Percentiles rank a stretch among this genome's conserved stretches.
Evolutionary conservation across 2,329 filamentous ascomycete species (phyloP).

Genomic region (Fusarium oxysporum): DNA sequence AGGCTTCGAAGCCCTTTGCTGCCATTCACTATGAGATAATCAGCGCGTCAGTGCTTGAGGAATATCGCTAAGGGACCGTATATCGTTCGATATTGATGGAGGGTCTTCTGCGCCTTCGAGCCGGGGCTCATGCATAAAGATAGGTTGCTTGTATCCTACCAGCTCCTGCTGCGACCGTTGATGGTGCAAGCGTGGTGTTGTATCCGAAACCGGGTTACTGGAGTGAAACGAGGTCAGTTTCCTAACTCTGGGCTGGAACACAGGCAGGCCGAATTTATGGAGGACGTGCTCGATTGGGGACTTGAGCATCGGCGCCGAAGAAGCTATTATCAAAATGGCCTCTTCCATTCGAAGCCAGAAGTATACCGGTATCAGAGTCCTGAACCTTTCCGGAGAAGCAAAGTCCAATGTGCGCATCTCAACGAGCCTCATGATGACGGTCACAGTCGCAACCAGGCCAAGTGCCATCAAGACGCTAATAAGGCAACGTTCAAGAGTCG

Average conservation of each 20-base stretch:
- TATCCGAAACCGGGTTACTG: not conserved
- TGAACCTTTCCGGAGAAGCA: not conserved
- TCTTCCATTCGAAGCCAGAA: constrained; percentile 8
- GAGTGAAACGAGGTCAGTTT: not conserved
- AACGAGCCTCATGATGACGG: not conserved
- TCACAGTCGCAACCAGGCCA: not conserved
- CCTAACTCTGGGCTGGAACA: not conserved
- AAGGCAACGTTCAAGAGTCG: not conserved
- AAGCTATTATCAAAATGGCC: not conserved
- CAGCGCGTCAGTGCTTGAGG: not conserved
- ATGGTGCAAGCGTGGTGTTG: not conserved
- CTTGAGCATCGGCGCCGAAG: constrained; percentile 9
- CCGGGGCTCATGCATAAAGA: not conserved
- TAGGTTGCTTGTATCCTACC: not conserved
- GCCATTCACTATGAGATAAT: not conserved
- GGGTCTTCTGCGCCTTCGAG: not conserved
- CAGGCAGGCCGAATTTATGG: not conserved
- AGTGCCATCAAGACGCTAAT: constrained; percentile 2
- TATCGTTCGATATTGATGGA: not conserved
- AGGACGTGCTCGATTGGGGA: not conserved
- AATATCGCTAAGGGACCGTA: not conserved
- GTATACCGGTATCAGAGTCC: not conserved
- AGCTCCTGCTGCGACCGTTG: not conserved
- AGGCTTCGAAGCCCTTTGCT: not conserved
- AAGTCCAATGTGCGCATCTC: no score